Conservation (phyloP, 805 yeast species). For the Ogataea naganishii region DNA sequence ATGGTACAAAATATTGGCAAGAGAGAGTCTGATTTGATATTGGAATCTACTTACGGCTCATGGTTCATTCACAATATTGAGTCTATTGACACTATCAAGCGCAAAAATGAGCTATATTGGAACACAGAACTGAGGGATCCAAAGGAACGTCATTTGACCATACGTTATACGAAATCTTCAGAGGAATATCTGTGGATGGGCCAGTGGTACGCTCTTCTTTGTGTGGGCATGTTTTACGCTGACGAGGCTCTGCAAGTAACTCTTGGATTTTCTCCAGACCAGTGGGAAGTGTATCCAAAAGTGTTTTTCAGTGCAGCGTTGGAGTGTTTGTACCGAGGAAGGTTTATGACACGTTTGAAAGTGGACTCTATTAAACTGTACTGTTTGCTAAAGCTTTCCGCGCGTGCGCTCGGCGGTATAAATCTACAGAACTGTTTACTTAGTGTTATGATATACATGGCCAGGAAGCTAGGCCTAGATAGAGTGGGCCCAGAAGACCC, state of each 20-base stretch:
- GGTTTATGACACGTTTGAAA: constrained; percentile 23
- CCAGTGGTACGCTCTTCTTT: constrained; percentile 22
- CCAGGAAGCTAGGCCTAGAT: constrained; percentile 18
- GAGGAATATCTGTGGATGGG: constrained; percentile 21
- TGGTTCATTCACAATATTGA: constrained; percentile 36
- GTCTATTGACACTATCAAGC: constrained; percentile 52
- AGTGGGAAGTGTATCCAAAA: constrained; percentile 19
- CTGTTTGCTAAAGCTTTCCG: constrained; percentile 17
- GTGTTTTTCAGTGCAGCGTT: constrained; percentile 21
- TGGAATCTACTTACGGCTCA: constrained; percentile 12
- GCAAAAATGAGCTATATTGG: constrained; percentile 43
- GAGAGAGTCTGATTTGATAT: constrained; percentile 12
- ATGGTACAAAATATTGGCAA: constrained; percentile 10
- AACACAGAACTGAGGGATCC: constrained; percentile 4
- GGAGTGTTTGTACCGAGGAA: constrained; percentile 24
- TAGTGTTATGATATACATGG: constrained; percentile 13
- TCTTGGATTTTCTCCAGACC: constrained; percentile 15
- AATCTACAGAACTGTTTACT: constrained; percentile 18
- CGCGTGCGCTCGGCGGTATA: constrained; percentile 22
- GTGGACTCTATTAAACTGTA: constrained; percentile 18
- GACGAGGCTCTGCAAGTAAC: constrained; percentile 13
- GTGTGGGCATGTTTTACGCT: constrained; percentile 20
- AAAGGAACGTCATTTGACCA: constrained; percentile 17
- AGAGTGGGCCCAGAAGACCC: constrained; percentile 4
- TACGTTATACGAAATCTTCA: constrained; percentile 15